A percentile compares a stretch with the other conserved stretches of the same genome.
phyloP scores from a whole-genome alignment of 2,329 filamentous ascomycete species.

The Westerdykella aurantiaca region DNA sequence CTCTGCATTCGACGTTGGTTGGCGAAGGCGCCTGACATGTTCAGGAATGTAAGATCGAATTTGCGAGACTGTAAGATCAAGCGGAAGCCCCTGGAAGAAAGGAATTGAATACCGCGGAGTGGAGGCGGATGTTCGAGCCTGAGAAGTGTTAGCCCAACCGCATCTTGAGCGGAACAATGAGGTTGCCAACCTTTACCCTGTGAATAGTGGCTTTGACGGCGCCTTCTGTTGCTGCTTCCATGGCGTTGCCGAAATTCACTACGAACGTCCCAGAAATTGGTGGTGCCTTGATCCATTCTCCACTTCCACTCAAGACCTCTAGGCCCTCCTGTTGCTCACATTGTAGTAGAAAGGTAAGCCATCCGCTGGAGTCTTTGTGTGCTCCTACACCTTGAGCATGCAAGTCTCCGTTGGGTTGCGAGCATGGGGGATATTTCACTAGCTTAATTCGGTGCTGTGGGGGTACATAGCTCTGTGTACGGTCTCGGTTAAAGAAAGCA shows the following conservation, averaged over 20 bases:
- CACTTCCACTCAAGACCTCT: slow-evolving; percentile 47
- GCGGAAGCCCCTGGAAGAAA: slow-evolving; percentile 36
- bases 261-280: slow-evolving; percentile 48
- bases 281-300: slow-evolving; percentile 48
- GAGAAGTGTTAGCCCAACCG: slow-evolving; percentile 39
- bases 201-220: slow-evolving; percentile 50
- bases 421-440: slow-evolving; percentile 47
- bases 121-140: slow-evolving; percentile 6
- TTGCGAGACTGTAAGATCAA: slow-evolving; percentile 19
- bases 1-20: neutral
- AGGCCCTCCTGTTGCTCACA: slow-evolving; percentile 50
- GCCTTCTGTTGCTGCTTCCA: slow-evolving; percentile 53
- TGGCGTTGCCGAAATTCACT: slow-evolving; percentile 55
- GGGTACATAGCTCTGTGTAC: slow-evolving; percentile 11
- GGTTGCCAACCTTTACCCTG: slow-evolving; percentile 21
- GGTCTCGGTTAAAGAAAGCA: slow-evolving; percentile 45
- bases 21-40: slow-evolving; percentile 9
- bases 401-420: slow-evolving; percentile 8
- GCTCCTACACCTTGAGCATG: slow-evolving; percentile 53
- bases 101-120: slow-evolving; percentile 31
- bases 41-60: slow-evolving; percentile 11
- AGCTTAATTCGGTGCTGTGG: slow-evolving; percentile 56
- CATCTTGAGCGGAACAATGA: slow-evolving; percentile 49
- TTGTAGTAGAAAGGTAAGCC: slow-evolving; percentile 60
- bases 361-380: slow-evolving; percentile 59